Evolutionary conservation across 2,329 filamentous ascomycete genomes (phyloP), one percentile per base, ranked within the genome.

Genomic region (Calcarisporium arbuscula): DNA sequence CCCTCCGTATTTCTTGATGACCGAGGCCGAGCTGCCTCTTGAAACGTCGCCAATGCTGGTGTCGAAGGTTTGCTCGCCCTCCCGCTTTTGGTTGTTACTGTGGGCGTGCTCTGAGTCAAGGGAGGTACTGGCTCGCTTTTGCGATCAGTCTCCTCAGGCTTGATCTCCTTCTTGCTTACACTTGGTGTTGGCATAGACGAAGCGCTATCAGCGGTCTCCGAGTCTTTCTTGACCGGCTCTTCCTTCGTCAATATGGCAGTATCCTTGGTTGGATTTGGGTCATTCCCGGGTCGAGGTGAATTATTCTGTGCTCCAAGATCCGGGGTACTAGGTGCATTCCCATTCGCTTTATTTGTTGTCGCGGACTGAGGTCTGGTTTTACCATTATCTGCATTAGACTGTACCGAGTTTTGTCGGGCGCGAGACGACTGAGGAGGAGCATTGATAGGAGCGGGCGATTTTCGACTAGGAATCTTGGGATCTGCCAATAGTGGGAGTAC

Each of bases 331-430:
- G 57, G 38, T 46, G 54, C 49, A 58, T 66, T 36, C 8, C 72
- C 74, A 50, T 77, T 83, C 12, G 70, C 61, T 44, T 78, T 82
- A 45, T 67, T 80, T 4, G 80, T 74, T 9, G 74, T 66, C 3
- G 77, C 74, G 2, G 80, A 77, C 5, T 71, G 60, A 3, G 79
- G 74, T 22, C 75, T 67, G 68, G 28, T 60, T 36, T 70, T 68
- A 35, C 60, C 52, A 42, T 67, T 70, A 40, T 85, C 78, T 21
- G 64, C 63, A 33, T 60, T 64, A n/a, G 74, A 72, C 38, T 77
- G 74, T 35, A 76, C 72, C 12, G 84, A 85, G 51, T 83, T 89
- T 53, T 88, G 85, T 50, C 87, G 79, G 23, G 78, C 77, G 46
- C 86, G 77, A 6, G 82, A 78, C 5, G 81, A 80, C 28, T 82